Base-by-base conservation (phyloP, 495 filamentous ascomycete species). In the Neurospora tetraspora region DNA sequence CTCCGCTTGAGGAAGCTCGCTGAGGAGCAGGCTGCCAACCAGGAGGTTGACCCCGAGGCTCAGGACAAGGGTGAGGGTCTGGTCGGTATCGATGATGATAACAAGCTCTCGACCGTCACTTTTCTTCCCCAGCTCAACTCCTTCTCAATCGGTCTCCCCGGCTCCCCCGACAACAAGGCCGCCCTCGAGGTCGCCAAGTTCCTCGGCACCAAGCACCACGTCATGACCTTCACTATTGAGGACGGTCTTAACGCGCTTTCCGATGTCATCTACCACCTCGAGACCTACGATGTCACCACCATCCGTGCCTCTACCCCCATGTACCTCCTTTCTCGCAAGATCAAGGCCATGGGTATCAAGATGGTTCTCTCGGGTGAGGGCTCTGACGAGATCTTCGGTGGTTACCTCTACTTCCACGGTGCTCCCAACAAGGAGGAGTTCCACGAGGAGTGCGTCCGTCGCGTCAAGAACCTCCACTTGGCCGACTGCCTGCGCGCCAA, bases 341-440 rank as follows among this genome's bases (percentile, higher is more conserved):
- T 99, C 86, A 99, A 99, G 87, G 96, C 94, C 20, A 91, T 97
- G 88, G 96, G 96, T 74, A 93, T 99, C 71, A 99, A 99, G 89
- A 99, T 99, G 96, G 96, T 99, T 72, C 87, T 99, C 53, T 94
- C 91, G 79, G 96, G 96, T 71, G 96, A 99, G 85, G 96, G 96
- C 73, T 93, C 90, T 78, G 96, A 99, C 81, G 96, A 99, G 83
- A 96, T 98, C 78, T 98, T 97, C 77, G 96, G 96, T 73, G 96
- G 96, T 47, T 99, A 99, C 84, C 91, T 99, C 27, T 99, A 99
- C 87, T 99, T 99, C 89, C 93, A 96, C 83, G 91, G 89, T 74
- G 96, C 96, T 9, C 96, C 96, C 70, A 88, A 92, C 86, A 93
- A 92, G 85, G 90, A 90, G 80, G 93, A 90, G 65, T 96, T 99